A percentile compares a stretch with the other conserved stretches of the same genome.
Evolutionary conservation across 257 asterid genomes (phyloP).

Genomic region (Sherardia arvensis): DNA sequence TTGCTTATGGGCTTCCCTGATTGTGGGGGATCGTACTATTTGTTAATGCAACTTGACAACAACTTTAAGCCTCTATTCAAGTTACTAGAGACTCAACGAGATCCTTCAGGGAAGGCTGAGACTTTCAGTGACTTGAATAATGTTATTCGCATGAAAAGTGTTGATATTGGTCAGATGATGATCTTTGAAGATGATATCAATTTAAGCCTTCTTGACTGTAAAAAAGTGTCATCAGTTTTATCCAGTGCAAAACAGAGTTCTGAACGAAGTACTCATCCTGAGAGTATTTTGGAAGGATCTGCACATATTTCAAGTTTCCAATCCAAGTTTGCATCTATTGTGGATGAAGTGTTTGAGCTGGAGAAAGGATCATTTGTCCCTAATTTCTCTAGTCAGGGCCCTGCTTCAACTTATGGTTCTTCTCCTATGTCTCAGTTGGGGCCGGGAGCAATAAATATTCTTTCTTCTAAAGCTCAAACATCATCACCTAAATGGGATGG

Average conservation of each 20-base stretch:
- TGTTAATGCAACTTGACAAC: slow-evolving; percentile 87
- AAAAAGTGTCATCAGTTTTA: slow-evolving; percentile 36
- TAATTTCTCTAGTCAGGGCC: slow-evolving; percentile 31
- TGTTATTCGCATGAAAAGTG: slow-evolving; percentile 49
- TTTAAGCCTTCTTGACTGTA: slow-evolving; percentile 66
- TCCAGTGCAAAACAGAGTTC: slow-evolving; percentile 33
- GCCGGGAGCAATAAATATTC: slow-evolving; percentile 34
- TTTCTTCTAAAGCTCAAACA: slow-evolving; percentile 39
- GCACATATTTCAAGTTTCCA: slow-evolving; percentile 37
- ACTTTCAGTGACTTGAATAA: slow-evolving; percentile 52
- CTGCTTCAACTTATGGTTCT: slow-evolving; percentile 37
- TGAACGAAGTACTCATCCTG: slow-evolving; percentile 44
- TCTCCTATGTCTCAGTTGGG: slow-evolving; percentile 57
- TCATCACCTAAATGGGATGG: slow-evolving; percentile 68
- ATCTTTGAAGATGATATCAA: slow-evolving; percentile 71
- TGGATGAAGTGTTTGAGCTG: slow-evolving; percentile 91
- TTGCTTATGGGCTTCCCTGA: slow-evolving; percentile 94
- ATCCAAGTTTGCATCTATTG: slow-evolving; percentile 63
- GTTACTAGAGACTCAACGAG: slow-evolving; percentile 70
- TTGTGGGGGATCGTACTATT: slow-evolving; percentile 76
- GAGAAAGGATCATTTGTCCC: slow-evolving; percentile 61
- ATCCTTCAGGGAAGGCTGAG: slow-evolving; percentile 55
- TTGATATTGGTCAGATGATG: slow-evolving; percentile 73
- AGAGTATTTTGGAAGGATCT: slow-evolving; percentile 37
- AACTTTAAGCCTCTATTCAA: slow-evolving; percentile 84